Evolutionary conservation across 345 rosid species (phyloP).

Genomic region (Lepidium didymum): DNA sequence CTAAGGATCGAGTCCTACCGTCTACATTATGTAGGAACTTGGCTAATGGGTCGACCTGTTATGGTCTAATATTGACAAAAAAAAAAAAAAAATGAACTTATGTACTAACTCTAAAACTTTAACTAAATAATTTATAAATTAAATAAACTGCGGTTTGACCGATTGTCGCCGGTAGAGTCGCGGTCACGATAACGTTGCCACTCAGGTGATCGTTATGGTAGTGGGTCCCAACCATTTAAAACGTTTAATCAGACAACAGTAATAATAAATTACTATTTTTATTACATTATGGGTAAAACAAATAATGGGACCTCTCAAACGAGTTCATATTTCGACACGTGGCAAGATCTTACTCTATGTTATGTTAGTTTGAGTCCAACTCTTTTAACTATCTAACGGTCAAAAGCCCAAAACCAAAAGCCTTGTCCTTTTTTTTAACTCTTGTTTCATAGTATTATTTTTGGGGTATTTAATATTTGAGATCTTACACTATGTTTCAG

Average conservation of each 20-base stretch:
- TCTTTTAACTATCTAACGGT: background rate
- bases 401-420: background rate
- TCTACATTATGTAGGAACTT: no score
- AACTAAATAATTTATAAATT: no score
- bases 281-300: background rate
- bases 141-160: constrained; percentile 14
- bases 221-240: background rate
- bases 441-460: background rate
- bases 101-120: no score
- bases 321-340: background rate
- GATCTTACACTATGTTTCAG: background rate
- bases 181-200: constrained; percentile 38
- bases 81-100: no score
- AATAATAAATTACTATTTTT: background rate
- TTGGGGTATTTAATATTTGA: no score
- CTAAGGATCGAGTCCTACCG: no score
- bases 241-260: background rate
- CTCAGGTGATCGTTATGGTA: constrained; percentile 9
- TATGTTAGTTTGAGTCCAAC: background rate
- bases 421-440: background rate
- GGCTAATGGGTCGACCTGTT: no score
- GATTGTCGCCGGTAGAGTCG: constrained; percentile 49
- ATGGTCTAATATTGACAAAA: no score
- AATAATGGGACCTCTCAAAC: background rate
- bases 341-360: background rate